A percentile compares a stretch with the other conserved stretches of the same genome.
These are phyloP conservation scores for Pseudonectria buxi DNA, from an alignment of 2,329 filamentous ascomycete species.

Conservation along the genomic window DNA sequence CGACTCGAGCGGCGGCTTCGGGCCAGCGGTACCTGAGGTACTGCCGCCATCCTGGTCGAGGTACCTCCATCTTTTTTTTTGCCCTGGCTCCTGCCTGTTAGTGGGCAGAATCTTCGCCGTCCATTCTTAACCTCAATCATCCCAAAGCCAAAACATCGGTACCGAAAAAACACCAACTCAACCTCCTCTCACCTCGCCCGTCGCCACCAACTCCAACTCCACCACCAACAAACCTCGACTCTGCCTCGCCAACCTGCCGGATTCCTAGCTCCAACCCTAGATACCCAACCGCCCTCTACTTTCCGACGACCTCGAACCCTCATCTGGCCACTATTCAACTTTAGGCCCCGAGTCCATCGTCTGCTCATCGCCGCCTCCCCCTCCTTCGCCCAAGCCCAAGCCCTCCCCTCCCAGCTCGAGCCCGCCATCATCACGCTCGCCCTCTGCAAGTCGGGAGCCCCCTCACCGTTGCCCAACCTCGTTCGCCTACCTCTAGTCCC, in stretches of 20 bases:
- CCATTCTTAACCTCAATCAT: constrained; percentile 6
- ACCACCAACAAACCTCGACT: constrained; percentile 1
- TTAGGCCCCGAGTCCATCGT: not conserved
- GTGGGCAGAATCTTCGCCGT: no score
- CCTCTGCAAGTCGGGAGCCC: not conserved
- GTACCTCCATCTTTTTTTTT: no score
- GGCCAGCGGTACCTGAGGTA: no score
- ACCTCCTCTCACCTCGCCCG: constrained; percentile 7
- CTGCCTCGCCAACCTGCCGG: constrained; percentile 1
- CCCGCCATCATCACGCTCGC: constrained; percentile 1
- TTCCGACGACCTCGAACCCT: not conserved
- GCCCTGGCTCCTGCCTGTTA: no score
- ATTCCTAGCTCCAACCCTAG: not conserved
- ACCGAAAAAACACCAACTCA: constrained; percentile 5
- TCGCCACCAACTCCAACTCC: constrained; percentile 8
- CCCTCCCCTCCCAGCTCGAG: constrained; percentile 1
- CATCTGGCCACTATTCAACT: not conserved
- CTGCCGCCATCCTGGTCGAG: no score
- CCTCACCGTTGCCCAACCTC: constrained; percentile 1
- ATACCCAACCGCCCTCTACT: constrained; percentile 5
- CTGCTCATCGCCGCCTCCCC: constrained; percentile 1
- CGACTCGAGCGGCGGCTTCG: no score
- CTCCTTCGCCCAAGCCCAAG: not conserved
- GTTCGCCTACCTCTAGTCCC: constrained; percentile 1
- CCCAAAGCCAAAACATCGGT: constrained; percentile 3